Conservation (phyloP, 306 rosid species). For the Urtica urens region DNA sequence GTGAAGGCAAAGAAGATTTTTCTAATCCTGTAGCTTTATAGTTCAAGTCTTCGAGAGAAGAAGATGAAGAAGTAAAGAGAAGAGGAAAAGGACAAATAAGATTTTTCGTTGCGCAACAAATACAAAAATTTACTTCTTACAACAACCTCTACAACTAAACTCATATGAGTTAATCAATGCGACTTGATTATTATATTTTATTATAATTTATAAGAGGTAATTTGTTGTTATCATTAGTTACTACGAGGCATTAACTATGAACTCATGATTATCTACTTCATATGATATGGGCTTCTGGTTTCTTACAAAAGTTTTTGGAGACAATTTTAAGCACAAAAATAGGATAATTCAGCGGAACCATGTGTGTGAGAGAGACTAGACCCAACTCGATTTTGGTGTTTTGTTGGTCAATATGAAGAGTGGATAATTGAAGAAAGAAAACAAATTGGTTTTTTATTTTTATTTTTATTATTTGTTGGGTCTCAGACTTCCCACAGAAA, state of each 20-base stretch:
- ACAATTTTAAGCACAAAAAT: not conserved
- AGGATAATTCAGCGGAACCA: not conserved
- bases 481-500: too few relatives aligned
- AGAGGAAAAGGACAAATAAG: not conserved
- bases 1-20: not conserved
- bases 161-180: not conserved
- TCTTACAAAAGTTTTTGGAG: not conserved
- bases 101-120: not conserved
- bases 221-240: not conserved
- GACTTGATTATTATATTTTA: not conserved
- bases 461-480: too few relatives aligned
- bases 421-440: too few relatives aligned
- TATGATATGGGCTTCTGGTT: too few relatives aligned
- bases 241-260: too few relatives aligned
- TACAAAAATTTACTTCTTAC: not conserved
- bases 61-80: not conserved
- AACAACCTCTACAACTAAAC: conserved; percentile 1
- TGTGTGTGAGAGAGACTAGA: not conserved
- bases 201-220: not conserved
- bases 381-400: too few relatives aligned
- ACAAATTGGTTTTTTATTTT: too few relatives aligned
- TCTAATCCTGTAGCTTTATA: conserved; percentile 9
- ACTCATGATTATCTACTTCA: too few relatives aligned
- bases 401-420: too few relatives aligned
- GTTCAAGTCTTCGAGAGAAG: not conserved